Evolutionary conservation across 1,139 yeast genomes (phyloP).

Genomic region (Sugiyamaella japonica): DNA sequence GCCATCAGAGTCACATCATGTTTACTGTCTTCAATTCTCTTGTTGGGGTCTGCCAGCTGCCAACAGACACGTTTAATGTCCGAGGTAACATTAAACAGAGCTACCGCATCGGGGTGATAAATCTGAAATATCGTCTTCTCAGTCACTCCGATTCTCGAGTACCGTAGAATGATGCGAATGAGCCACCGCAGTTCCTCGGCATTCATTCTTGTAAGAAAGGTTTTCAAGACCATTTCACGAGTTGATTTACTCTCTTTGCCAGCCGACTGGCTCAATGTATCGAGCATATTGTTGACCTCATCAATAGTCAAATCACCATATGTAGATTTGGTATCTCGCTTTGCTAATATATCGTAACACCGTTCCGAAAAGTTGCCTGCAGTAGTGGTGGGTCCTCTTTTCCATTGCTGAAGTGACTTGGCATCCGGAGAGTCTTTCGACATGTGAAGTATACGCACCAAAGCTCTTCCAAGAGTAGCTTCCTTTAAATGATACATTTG

Average conservation of each 20-base stretch:
- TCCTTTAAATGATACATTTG: conserved; percentile 51
- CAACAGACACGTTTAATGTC: conserved; percentile 62
- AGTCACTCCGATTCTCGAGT: conserved; percentile 50
- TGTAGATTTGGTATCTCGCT: conserved; percentile 43
- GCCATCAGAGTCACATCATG: conserved; percentile 38
- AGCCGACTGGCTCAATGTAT: conserved; percentile 44
- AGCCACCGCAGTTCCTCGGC: conserved; percentile 70
- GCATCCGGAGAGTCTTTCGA: conserved; percentile 54
- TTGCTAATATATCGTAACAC: conserved; percentile 42
- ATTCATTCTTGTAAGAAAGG: conserved; percentile 56
- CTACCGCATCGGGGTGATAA: conserved; percentile 83
- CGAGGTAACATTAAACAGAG: conserved; percentile 65
- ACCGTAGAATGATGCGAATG: conserved; percentile 64
- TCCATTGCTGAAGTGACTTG: conserved; percentile 50
- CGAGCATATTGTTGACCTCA: conserved; percentile 59
- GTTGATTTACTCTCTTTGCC: conserved; percentile 30
- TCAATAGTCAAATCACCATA: conserved; percentile 49
- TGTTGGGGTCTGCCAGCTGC: conserved; percentile 49
- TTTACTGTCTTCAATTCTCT: conserved; percentile 23
- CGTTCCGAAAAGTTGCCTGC: conserved; percentile 47
- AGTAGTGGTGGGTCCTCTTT: conserved; percentile 39
- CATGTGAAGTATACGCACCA: conserved; percentile 51
- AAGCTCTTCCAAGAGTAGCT: conserved; percentile 45
- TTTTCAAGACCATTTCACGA: conserved; percentile 46
- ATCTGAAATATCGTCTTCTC: conserved; percentile 60